Evolutionary conservation across 169 alveolate genomes (phyloP), one percentile per base, ranked within the genome.

Genomic region (Perkinsus chesapeaki): DNA sequence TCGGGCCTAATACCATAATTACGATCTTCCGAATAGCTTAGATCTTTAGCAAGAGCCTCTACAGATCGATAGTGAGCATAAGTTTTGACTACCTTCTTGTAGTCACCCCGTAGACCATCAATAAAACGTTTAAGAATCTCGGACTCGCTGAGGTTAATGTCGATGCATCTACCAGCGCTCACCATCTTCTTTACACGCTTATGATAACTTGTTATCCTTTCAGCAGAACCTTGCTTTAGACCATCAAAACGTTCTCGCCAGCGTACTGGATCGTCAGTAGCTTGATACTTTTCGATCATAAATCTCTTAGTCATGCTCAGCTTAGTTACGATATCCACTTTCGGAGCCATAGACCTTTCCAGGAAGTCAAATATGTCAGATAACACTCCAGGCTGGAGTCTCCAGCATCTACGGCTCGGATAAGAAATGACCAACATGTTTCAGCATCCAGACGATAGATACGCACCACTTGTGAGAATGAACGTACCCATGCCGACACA

Each of bases 131-230:
- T 60, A 1, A 60, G 23, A 23, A 60, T 23, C 31, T 60, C 82
- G 7, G 82, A 60, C 23, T 60, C 82, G 27, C 82, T 60, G 31
- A 60, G 82, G 31, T 60, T 60, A 16, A 60, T 34, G 23, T 60
- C 82, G 82, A 60, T 60, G 27, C 82, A 60, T 16, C 23, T 60
- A 5, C 82, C 82, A 60, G 82, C 82, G 23, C 82, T 60, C 12
- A 60, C 82, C 82, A 60, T 60, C 82, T 60, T 60, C 82, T 60
- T 60, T 34, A 60, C 82, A 60, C 82, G 82, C 82, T 60, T 60
- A 16, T 60, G 31, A 60, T 60, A 60, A 16, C 37, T 5, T 27
- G 82, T 60, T 12, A 60, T 23, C 31, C 82, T 60, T 34, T 60
- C 82, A 1, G 36, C 27, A 60, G 82, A 23, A 60, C 82, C 82